Evolutionary conservation across 2,329 filamentous ascomycete genomes (phyloP), one percentile per base, ranked within the genome.

Genomic region (Gremmenia infestans): DNA sequence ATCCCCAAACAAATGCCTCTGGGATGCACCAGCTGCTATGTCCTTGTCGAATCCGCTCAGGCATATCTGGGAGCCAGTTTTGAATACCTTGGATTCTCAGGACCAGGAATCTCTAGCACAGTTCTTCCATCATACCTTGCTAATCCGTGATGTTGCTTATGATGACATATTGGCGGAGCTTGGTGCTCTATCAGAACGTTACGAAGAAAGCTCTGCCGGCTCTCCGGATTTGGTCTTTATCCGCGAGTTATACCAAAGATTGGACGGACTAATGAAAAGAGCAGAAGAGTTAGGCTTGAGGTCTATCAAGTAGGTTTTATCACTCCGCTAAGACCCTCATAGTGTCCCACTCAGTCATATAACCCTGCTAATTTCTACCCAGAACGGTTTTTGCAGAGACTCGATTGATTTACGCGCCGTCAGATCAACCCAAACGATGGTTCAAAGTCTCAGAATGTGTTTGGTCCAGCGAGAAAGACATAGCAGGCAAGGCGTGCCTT

Each of bases 391-490:
- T 48, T 14, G 45, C 23, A 51, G 49, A 39, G 49, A 43, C 17
- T 25, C 11, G 3, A 40, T 51, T 36, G 36, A 51, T n/a, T 23
- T 37, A 15, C 14, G 11, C 17, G 39, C 35, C 28, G 17, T 51
- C 32, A 23, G 35, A 25, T 37, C 49, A 39, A 40, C 17, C 23
- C 19, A 35, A 51, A n/a, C 28, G 49, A 25, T 51, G 49, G 49
- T n/a, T 23, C 35, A 51, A 51, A 42, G 35, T 23, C n/a, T 51
- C 49, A 1, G 49, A 51, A 25, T 51, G 49, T 40, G 35, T 51
- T 11, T 51, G 49, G 49, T 50, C 48, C 12, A 22, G 35, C n/a
- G 25, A 35, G 25, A 51, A 35, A 6, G 25, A 51, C n/a, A 51
- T 51, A 8, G 23, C 39, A 11, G 49, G 49, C 23, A 51, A 40